Percentiles rank a stretch among this genome's conserved stretches.
phyloP scores from a whole-genome alignment of 1,284 basidiomycete genomes.

The Leccinum fallax region DNA sequence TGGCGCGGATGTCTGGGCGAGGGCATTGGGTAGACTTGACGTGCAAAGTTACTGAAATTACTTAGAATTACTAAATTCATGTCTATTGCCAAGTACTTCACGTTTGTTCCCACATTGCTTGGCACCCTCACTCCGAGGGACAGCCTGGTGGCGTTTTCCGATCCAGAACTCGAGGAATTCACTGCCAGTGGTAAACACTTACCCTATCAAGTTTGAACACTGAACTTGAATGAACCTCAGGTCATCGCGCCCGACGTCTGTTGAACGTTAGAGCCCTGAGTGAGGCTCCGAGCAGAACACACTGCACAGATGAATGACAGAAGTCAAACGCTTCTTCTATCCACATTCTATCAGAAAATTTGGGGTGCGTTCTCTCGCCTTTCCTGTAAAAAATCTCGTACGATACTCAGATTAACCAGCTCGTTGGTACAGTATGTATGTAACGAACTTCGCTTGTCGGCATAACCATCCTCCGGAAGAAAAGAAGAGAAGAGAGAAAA shows the following conservation, averaged over 20 bases:
- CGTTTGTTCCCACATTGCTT: too few species aligned
- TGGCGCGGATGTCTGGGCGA: conserved; percentile 46
- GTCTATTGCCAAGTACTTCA: too few species aligned
- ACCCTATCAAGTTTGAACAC: neutral
- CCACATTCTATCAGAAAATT: neutral
- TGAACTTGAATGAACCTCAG: neutral
- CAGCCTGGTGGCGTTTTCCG: neutral
- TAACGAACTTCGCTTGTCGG: neutral
- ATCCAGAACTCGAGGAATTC: neutral
- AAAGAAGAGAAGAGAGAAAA: neutral
- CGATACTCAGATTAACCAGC: neutral
- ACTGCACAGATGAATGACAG: neutral
- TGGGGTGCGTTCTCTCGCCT: neutral
- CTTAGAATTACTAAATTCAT: too few species aligned
- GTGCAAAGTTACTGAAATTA: neutral
- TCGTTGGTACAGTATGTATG: neutral
- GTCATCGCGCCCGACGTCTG: neutral
- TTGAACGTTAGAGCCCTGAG: neutral
- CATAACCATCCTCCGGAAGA: neutral
- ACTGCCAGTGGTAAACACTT: neutral
- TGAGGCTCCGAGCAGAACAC: neutral
- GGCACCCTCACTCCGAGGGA: too few species aligned
- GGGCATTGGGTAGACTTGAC: conserved; percentile 8
- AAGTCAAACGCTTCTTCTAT: neutral
- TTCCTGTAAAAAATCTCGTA: neutral